phyloP scores from a whole-genome alignment of 139 green algal species.

The Tetradesmus obliquus region DNA sequence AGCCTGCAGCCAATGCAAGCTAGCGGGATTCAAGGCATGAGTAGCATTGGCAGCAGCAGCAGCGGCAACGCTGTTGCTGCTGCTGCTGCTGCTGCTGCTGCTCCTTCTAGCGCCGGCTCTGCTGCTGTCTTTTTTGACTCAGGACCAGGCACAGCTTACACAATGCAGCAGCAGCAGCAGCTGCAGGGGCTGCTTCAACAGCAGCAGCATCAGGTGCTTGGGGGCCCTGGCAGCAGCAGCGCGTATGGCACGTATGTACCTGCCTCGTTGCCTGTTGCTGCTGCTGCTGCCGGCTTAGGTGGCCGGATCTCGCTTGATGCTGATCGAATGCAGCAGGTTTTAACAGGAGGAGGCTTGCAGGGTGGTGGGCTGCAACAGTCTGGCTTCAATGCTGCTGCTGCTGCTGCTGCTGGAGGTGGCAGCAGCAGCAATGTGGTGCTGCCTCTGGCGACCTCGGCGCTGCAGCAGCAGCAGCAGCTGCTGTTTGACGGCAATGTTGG shows the following conservation, averaged over 20 bases:
- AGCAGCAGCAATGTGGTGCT: background rate
- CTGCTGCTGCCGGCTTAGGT: background rate
- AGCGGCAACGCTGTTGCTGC: background rate
- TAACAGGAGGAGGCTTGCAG: background rate
- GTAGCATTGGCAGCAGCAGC: background rate
- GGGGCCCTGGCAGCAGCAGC: background rate
- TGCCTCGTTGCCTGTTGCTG: background rate
- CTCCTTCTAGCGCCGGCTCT: background rate
- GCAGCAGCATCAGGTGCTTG: background rate
- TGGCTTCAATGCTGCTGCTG: background rate
- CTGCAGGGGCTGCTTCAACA: background rate
- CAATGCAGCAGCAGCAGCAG: slow-evolving; percentile 16
- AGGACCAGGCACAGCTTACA: background rate
- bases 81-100: background rate
- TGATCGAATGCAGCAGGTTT: background rate
- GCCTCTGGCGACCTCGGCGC: background rate
- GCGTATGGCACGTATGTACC: background rate
- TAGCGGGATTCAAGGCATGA: background rate
- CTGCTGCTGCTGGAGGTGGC: background rate
- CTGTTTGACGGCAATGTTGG: background rate
- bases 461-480: background rate
- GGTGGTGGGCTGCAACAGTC: background rate
- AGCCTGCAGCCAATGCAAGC: background rate
- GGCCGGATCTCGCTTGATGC: background rate
- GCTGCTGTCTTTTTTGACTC: slow-evolving; percentile 1